Evolutionary conservation across 108 stramenopile species (phyloP), one percentile per base, ranked within the genome.

Genomic region (Nitzschia inconspicua): DNA sequence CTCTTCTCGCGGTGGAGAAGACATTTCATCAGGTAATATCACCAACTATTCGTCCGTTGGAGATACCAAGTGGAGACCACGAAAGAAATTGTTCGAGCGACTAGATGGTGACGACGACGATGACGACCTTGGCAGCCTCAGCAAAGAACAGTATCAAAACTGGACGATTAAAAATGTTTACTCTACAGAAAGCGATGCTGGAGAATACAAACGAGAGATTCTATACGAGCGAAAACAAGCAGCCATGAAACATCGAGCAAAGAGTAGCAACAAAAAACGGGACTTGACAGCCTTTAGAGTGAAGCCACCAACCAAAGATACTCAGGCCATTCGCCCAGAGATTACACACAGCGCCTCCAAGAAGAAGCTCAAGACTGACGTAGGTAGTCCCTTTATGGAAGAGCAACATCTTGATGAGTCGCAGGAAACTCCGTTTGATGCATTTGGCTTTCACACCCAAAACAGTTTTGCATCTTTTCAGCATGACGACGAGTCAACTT

Each of bases 21-120:
- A 6, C 1, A 46, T 11, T 10, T 25, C 9, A n/a, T 46, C 6
- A n/a, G 3, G 24, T 22, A 47, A 27, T 11, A 19, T 24, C n/a
- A 9, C 5, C 19, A 32, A 24, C 13, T 13, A 26, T n/a, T n/a
- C n/a, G 0, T 11, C 18, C 6, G 35, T 52, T 29, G 34, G 30
- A 20, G 63, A 57, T 18, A 46, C 16, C 10, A 58, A 63, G 60
- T 72, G 70, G 70, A 31, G 70, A 7, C 62, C 70, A 18, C 61
- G 70, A 30, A 72, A 63, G 24, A 53, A 42, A 9, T 41, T 56
- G 26, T 72, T 72, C 31, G 63, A 58, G 36, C 29, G 40, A 1
- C 48, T 72, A 18, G 32, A 46, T 19, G 57, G 53, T 3, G 63
- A 72, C 34, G 54, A 60, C 2, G 69, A 70, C 20, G n/a, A n/a